These are phyloP conservation scores for Penicillium steckii DNA, from an alignment of 495 filamentous ascomycete species.

Conservation along the genomic window DNA sequence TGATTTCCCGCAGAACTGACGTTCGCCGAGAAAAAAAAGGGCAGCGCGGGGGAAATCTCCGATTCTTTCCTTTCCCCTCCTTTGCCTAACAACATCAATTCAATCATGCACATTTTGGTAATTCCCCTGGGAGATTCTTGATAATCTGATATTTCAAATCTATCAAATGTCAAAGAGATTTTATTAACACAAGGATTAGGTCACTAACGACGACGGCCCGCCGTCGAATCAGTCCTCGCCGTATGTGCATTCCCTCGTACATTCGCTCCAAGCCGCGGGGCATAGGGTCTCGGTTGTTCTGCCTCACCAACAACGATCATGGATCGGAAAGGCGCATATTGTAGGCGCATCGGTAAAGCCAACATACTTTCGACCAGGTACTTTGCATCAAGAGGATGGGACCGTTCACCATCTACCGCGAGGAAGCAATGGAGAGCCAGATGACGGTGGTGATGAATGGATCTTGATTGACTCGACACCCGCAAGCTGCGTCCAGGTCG, in stretches of 20 bases:
- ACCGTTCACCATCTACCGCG: constrained; percentile 57
- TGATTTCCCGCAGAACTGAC: constrained; percentile 3
- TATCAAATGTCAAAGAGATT: neutral
- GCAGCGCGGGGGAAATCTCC: constrained; percentile 15
- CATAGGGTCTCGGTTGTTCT: constrained; percentile 87
- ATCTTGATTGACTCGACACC: constrained; percentile 87
- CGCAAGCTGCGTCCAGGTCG: constrained; percentile 86
- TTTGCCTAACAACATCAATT: constrained; percentile 11
- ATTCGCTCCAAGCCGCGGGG: constrained; percentile 70
- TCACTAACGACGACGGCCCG: constrained; percentile 94
- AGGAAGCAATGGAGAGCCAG: constrained; percentile 62
- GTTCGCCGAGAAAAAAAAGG: constrained; percentile 12
- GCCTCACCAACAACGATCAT: constrained; percentile 88
- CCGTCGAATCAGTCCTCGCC: constrained; percentile 88
- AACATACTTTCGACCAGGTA: constrained; percentile 77
- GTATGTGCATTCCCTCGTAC: constrained; percentile 84
- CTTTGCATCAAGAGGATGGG: constrained; percentile 64
- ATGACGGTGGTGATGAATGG: constrained; percentile 75
- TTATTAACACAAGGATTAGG: constrained; percentile 40
- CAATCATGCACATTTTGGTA: constrained; percentile 46
- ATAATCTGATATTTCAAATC: neutral
- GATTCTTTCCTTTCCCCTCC: constrained; percentile 18
- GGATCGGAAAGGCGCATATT: constrained; percentile 97
- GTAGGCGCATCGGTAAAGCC: constrained; percentile 82
- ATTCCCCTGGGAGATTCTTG: constrained; percentile 5